Evolutionary conservation across 2,329 filamentous ascomycete species (phyloP).

Genomic region (Cytospora paraplurivora): DNA sequence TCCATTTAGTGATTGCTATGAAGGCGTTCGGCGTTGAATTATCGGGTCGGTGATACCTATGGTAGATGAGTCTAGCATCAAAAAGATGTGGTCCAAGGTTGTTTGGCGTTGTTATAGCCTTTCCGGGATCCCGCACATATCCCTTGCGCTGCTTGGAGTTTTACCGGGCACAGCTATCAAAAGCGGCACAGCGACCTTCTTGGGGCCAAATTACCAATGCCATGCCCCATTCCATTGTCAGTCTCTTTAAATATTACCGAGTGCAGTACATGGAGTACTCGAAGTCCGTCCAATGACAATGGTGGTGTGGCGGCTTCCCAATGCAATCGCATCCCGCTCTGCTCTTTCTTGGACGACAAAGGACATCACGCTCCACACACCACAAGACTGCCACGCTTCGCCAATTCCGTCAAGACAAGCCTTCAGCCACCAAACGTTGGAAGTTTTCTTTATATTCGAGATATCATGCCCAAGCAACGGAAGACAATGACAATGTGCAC

Average conservation of each 20-base stretch:
- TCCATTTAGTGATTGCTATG: not conserved
- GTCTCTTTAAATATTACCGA: not conserved
- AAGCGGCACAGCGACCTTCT: not conserved
- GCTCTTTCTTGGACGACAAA: constrained; percentile 20
- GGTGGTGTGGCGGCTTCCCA: not conserved
- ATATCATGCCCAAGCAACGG: not conserved
- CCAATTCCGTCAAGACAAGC: constrained; percentile 18
- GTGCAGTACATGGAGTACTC: not conserved
- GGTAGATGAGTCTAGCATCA: not conserved
- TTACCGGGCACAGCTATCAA: not conserved
- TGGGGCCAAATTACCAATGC: not conserved
- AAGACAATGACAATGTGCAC: constrained; percentile 21
- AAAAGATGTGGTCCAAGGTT: not conserved
- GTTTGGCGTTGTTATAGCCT: not conserved
- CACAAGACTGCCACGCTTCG: constrained; percentile 4
- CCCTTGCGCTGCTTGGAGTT: not conserved
- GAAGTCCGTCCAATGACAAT: constrained; percentile 17
- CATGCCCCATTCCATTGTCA: not conserved
- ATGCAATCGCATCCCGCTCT: not conserved
- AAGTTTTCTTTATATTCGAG: constrained; percentile 14
- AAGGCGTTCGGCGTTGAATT: not conserved
- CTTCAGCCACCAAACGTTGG: not conserved
- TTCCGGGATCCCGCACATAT: not conserved
- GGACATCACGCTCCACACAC: constrained; percentile 9
- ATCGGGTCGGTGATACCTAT: not conserved